Conservation (phyloP, 2,329 filamentous ascomycete species). For the Talaromyces pinophilus region DNA sequence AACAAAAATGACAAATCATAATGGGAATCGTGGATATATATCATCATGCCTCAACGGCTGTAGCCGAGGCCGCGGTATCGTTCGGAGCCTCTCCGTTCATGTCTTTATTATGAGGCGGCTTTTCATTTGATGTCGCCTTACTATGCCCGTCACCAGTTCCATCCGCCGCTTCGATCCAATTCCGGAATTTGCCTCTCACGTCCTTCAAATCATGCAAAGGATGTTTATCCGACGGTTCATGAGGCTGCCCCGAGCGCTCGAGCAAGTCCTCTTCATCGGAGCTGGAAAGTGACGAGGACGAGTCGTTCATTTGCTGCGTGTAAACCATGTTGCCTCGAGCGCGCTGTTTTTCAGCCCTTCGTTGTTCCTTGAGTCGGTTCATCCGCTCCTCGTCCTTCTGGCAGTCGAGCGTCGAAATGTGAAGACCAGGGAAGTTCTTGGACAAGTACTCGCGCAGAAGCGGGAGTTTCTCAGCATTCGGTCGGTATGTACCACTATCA, state of each 20-base stretch:
- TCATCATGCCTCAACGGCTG: neutral
- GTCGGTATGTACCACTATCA: conserved; percentile 89
- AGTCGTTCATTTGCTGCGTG: conserved; percentile 51
- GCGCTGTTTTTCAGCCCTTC: conserved; percentile 71
- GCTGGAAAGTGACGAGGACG: conserved; percentile 49
- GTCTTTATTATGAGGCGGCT: neutral
- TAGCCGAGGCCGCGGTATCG: neutral
- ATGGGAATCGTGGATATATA: neutral
- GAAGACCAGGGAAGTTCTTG: conserved; percentile 73
- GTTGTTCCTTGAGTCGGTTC: conserved; percentile 71
- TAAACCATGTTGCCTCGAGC: conserved; percentile 57
- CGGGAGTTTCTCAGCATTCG: conserved; percentile 74
- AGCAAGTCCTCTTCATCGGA: conserved; percentile 62
- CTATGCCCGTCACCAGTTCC: conserved; percentile 3
- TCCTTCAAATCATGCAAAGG: conserved; percentile 40
- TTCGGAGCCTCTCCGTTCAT: neutral
- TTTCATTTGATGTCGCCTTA: conserved; percentile 7
- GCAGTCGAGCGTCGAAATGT: conserved; percentile 73
- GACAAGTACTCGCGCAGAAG: conserved; percentile 70
- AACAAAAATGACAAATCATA: neutral
- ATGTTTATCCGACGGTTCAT: conserved; percentile 28
- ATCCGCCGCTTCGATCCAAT: conserved; percentile 36
- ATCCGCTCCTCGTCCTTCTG: conserved; percentile 70
- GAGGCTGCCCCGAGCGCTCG: conserved; percentile 33
- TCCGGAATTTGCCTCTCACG: conserved; percentile 39